Conservation (phyloP, 2,329 filamentous ascomycete species). For the Fonsecaea nubica region DNA sequence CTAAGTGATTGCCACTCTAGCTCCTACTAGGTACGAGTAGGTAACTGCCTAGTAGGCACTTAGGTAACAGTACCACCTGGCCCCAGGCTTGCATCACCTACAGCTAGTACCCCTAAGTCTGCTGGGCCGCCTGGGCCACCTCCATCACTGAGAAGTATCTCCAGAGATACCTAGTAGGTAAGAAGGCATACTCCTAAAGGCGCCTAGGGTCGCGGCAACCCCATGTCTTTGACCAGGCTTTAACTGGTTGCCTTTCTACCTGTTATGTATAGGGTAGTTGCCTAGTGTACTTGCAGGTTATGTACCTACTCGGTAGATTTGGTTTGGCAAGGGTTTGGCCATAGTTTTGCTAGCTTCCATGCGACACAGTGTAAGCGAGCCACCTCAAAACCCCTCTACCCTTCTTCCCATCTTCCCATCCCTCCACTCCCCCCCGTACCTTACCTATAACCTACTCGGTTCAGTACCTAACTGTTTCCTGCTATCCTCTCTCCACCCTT, state of each 20-base stretch:
- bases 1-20: neutral
- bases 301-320: neutral
- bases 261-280: neutral
- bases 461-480: neutral
- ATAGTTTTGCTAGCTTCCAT: conserved; percentile 4
- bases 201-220: neutral
- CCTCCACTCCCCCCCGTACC: neutral
- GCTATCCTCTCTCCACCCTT: neutral
- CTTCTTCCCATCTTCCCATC: too few relatives aligned
- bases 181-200: neutral
- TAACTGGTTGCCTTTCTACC: neutral
- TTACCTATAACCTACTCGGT: neutral
- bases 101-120: neutral
- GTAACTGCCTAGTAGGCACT: too few relatives aligned
- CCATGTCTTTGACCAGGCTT: neutral
- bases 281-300: neutral
- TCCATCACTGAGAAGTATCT: neutral
- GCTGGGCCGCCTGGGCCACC: neutral
- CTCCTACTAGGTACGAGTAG: too few relatives aligned
- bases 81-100: neutral
- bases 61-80: neutral
- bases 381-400: neutral
- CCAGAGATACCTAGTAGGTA: neutral
- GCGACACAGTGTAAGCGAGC: conserved; percentile 1
- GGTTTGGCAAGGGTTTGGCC: neutral